Evolutionary conservation across 2,329 filamentous ascomycete genomes (phyloP), one percentile per base, ranked within the genome.

Genomic region (Sporothrix pseudoabietina): DNA sequence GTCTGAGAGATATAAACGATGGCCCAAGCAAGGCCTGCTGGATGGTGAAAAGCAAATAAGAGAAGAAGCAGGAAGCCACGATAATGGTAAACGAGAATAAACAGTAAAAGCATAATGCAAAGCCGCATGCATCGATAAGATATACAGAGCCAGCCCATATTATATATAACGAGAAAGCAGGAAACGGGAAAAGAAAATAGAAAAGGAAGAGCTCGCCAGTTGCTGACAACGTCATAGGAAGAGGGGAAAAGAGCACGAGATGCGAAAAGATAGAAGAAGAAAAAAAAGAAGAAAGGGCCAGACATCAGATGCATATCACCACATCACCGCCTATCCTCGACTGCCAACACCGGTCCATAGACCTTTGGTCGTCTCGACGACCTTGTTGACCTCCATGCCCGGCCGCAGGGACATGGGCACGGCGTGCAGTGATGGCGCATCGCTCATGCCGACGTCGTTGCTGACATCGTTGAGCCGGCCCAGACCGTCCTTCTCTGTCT

Each of bases 321-420:
- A 7, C 22, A 16, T 26, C n/a, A 32, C 30, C 8, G n/a, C 44
- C 66, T 73, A 77, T 35, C 78, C 76, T 63, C 78, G 73, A 55
- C 76, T 77, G 35, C 76, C 78, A 5, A 76, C 73, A 10, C 80
- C 80, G 71, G 81, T 87, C 89, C 89, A 91, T 72, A 91, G 80
- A 1, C 89, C 89, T 77, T 88, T 90, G 49, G 86, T 89, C 39
- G 88, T 90, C 80, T 91, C 88, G n/a, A 89, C 82, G 16, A 90
- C 84, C 76, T 84, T 85, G 80, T 89, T 89, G 66, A 82, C 85
- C 75, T 84, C 82, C 74, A 84, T 85, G 22, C 88, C 88, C 0
- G 87, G 87, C 75, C 87, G 83, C 78, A 90, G 79, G 74, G 83
- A 85, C 68, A 85, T 79, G 7, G 88, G 88, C 70, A 74, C 70